Conservation (phyloP, 768 basidiomycete genomes). For the Pisolithus tinctorius region DNA sequence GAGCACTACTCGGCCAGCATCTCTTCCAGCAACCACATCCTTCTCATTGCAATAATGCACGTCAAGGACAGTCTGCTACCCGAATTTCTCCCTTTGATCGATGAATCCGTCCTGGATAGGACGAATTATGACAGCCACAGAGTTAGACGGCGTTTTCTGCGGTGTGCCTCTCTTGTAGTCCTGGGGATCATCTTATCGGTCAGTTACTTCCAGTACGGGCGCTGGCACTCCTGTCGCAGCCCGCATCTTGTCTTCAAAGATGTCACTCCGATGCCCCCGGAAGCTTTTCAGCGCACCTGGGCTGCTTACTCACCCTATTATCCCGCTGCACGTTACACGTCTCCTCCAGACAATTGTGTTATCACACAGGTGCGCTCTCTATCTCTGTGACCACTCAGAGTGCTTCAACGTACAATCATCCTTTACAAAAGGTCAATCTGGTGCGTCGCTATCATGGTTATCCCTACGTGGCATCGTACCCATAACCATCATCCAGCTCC, state of each 20-base stretch:
- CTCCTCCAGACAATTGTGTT: slow-evolving; percentile 42
- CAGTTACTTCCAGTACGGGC: slow-evolving; percentile 9
- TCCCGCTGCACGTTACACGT: slow-evolving; percentile 37
- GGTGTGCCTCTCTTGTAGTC: slow-evolving; percentile 3
- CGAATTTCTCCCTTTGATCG: no score
- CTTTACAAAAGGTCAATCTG: slow-evolving; percentile 20
- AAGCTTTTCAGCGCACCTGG: slow-evolving; percentile 37
- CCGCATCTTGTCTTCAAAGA: not conserved
- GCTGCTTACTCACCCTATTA: slow-evolving; percentile 58
- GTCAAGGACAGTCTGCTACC: no score
- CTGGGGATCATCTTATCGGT: slow-evolving; percentile 11
- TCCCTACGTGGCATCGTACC: not conserved
- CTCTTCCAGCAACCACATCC: no score
- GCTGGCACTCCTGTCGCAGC: slow-evolving; percentile 2
- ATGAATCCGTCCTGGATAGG: no score
- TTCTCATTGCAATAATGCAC: no score
- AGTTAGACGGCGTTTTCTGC: not conserved
- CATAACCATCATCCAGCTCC: slow-evolving; percentile 41
- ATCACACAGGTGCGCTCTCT: slow-evolving; percentile 44
- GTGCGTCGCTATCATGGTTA: slow-evolving; percentile 9
- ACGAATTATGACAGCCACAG: not conserved
- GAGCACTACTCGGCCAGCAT: no score
- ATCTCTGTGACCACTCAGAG: not conserved
- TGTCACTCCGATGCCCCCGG: slow-evolving; percentile 2
- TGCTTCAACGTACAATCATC: not conserved